These are phyloP conservation scores for Dryadomyces quercus-mongolicae DNA, from an alignment of 2,329 filamentous ascomycete genomes.

Conservation along the genomic window DNA sequence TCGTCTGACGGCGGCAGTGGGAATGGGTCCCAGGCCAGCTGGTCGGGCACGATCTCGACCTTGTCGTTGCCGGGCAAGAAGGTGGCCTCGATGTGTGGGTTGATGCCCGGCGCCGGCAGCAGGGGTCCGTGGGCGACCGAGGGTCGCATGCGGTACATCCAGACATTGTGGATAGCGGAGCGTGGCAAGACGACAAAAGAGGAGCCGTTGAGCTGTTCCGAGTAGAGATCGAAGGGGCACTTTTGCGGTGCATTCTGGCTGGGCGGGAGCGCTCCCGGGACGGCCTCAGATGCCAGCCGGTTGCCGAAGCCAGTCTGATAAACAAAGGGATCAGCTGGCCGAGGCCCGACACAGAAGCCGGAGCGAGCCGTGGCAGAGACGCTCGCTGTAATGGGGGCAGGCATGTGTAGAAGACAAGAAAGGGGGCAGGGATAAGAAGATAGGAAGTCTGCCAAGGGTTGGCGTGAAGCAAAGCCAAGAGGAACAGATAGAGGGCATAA, in stretches of 20 bases:
- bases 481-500: neutral
- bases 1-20: constrained; percentile 9
- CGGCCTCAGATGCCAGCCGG: constrained; percentile 31
- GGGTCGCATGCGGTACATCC: constrained; percentile 21
- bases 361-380: neutral
- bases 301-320: constrained; percentile 48
- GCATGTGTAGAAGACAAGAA: neutral
- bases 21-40: constrained; percentile 30
- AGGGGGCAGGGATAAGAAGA: neutral
- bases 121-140: constrained; percentile 19
- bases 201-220: constrained; percentile 35
- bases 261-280: constrained; percentile 29
- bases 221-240: constrained; percentile 27
- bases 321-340: constrained; percentile 26
- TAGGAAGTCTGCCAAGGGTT: no score
- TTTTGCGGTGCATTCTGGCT: constrained; percentile 33
- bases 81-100: constrained; percentile 23
- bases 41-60: constrained; percentile 28
- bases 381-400: neutral
- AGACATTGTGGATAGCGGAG: constrained; percentile 19
- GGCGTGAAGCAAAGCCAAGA: no score
- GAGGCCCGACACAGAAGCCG: constrained; percentile 10
- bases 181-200: constrained; percentile 20
- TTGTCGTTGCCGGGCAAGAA: constrained; percentile 33
- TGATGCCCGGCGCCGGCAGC: neutral